Conservation (phyloP, 2,329 filamentous ascomycete genomes). For the Ophiobolus disseminans region DNA sequence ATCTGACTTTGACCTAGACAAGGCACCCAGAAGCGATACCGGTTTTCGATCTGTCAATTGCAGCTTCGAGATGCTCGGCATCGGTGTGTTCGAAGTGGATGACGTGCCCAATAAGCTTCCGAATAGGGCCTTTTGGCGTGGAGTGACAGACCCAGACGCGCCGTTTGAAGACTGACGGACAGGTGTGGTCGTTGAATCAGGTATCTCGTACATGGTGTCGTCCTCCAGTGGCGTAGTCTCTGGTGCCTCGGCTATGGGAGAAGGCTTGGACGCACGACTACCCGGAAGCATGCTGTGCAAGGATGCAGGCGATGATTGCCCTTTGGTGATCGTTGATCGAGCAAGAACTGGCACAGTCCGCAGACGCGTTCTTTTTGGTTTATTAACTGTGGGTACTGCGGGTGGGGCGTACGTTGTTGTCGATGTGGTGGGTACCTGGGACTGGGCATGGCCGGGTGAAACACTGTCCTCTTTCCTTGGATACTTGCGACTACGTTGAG, state of each 20-base stretch:
- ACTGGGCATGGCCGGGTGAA: conserved; percentile 18
- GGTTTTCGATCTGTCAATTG: conserved; percentile 38
- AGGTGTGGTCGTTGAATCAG: conserved; percentile 29
- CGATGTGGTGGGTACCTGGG: not conserved
- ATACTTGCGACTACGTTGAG: conserved; percentile 34
- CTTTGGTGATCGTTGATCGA: conserved; percentile 29
- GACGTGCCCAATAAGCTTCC: conserved; percentile 41
- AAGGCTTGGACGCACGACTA: conserved; percentile 20
- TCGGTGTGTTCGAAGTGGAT: conserved; percentile 33
- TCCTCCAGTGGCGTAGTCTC: conserved; percentile 31
- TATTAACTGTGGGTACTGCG: conserved; percentile 21
- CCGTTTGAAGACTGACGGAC: conserved; percentile 14
- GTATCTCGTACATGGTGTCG: conserved; percentile 48
- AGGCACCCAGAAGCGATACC: conserved; percentile 22
- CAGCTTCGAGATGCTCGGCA: conserved; percentile 41
- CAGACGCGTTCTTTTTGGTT: conserved; percentile 36
- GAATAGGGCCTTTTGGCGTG: conserved; percentile 46
- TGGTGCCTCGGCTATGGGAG: conserved; percentile 18
- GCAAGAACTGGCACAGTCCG: conserved; percentile 28
- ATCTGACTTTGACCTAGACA: conserved; percentile 44
- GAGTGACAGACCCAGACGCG: conserved; percentile 43
- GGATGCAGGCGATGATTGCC: conserved; percentile 43
- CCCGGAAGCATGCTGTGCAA: conserved; percentile 43
- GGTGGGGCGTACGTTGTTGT: not conserved
- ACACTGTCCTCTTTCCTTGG: conserved; percentile 32